These are phyloP conservation scores for Terana coerulea DNA, from an alignment of 768 basidiomycete species.

Conservation along the genomic window DNA sequence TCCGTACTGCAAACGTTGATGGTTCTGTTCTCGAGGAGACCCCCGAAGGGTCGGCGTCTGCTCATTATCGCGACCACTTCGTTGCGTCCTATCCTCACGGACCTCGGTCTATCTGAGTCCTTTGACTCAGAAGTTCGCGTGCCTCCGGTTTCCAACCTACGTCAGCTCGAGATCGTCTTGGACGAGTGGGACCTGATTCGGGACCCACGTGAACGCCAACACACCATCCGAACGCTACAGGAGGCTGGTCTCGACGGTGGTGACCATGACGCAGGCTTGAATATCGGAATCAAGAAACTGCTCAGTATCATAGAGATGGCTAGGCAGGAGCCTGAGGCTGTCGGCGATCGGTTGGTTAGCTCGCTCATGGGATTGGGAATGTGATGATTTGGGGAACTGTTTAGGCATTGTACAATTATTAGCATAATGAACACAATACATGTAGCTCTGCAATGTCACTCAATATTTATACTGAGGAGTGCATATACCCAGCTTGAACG, in stretches of 20 bases:
- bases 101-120: conserved; percentile 83
- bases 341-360: conserved; percentile 63
- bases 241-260: conserved; percentile 69
- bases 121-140: conserved; percentile 89
- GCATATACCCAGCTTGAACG: too few relatives aligned
- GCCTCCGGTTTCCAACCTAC: conserved; percentile 72
- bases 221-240: conserved; percentile 61
- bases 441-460: too few relatives aligned
- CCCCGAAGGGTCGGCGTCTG: conserved; percentile 92
- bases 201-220: conserved; percentile 46
- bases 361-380: conserved; percentile 52
- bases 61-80: conserved; percentile 93
- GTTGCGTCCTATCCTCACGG: conserved; percentile 75
- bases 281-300: conserved; percentile 93
- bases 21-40: conserved; percentile 82
- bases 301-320: conserved; percentile 94
- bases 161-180: conserved; percentile 72
- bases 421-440: too few relatives aligned
- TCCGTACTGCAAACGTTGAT: conserved; percentile 85
- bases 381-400: too few relatives aligned
- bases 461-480: too few relatives aligned
- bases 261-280: conserved; percentile 45
- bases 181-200: conserved; percentile 76
- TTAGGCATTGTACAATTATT: too few relatives aligned
- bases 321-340: conserved; percentile 87